Evolutionary conservation across 495 filamentous ascomycete genomes (phyloP).

Genomic region (Penicillium cataractarum): DNA sequence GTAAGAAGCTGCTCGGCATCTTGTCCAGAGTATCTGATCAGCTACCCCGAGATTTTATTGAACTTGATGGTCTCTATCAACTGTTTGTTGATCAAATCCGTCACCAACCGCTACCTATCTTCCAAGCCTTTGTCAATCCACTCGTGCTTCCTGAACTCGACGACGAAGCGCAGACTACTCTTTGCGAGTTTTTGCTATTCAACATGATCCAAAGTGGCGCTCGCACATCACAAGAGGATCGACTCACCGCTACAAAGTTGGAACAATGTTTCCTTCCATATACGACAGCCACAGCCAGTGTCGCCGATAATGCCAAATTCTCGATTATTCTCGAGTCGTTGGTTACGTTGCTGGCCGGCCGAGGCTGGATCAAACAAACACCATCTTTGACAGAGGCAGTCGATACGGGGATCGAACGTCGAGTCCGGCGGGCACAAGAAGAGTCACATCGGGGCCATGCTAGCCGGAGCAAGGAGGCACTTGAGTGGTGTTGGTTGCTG

Average conservation of each 20-base stretch:
- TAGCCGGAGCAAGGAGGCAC: constrained; percentile 40
- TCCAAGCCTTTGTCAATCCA: constrained; percentile 69
- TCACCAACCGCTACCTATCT: constrained; percentile 68
- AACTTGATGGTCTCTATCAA: constrained; percentile 65
- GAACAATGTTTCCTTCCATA: constrained; percentile 73
- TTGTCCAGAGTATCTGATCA: constrained; percentile 52
- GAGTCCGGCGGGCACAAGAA: constrained; percentile 56
- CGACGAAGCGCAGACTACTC: constrained; percentile 55
- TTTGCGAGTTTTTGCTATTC: constrained; percentile 67
- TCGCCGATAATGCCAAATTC: constrained; percentile 79
- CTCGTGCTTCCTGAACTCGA: constrained; percentile 51
- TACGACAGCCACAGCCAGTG: constrained; percentile 62
- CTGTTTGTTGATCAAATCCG: constrained; percentile 66
- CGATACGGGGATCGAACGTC: constrained; percentile 63
- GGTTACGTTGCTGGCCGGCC: constrained; percentile 59
- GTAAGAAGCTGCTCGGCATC: constrained; percentile 63
- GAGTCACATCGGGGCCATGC: constrained; percentile 45
- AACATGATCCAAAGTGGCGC: constrained; percentile 62
- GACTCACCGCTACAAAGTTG: constrained; percentile 61
- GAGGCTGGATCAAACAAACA: constrained; percentile 46
- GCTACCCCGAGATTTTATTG: constrained; percentile 49
- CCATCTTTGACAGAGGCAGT: constrained; percentile 54
- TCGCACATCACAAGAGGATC: constrained; percentile 49
- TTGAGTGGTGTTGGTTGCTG: constrained; percentile 43
- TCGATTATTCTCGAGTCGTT: constrained; percentile 75